These are phyloP conservation scores for Peltaster fructicola DNA, from an alignment of 2,329 filamentous ascomycete genomes.

Conservation along the genomic window DNA sequence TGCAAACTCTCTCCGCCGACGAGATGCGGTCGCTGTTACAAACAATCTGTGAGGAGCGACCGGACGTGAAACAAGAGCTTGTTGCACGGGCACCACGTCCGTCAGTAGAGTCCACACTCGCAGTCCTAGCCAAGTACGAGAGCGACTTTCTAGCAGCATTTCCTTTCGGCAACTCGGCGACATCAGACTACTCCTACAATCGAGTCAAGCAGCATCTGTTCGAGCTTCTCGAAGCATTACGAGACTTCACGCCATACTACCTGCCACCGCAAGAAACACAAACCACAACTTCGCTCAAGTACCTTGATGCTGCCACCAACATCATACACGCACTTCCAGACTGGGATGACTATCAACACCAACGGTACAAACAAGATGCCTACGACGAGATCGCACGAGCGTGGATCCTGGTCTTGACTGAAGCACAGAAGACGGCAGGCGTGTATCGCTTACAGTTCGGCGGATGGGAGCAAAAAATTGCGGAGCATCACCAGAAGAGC, in stretches of 20 bases:
- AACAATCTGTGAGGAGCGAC: slow-evolving; percentile 77
- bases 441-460: slow-evolving; percentile 79
- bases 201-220: slow-evolving; percentile 66
- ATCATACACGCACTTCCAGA: slow-evolving; percentile 78
- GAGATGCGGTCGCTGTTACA: slow-evolving; percentile 77
- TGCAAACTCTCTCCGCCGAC: slow-evolving; percentile 78
- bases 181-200: slow-evolving; percentile 88
- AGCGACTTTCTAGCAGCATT: slow-evolving; percentile 59
- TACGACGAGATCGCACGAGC: slow-evolving; percentile 93
- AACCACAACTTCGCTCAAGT: slow-evolving; percentile 65
- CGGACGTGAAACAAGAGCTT: slow-evolving; percentile 71
- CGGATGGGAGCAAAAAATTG: slow-evolving; percentile 77
- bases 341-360: slow-evolving; percentile 78
- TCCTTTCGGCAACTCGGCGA: slow-evolving; percentile 67
- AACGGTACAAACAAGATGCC: slow-evolving; percentile 82
- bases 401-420: slow-evolving; percentile 79
- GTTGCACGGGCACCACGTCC: slow-evolving; percentile 73
- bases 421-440: slow-evolving; percentile 77
- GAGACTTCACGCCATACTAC: slow-evolving; percentile 91
- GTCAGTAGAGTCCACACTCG: slow-evolving; percentile 60
- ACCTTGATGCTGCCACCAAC: slow-evolving; percentile 76
- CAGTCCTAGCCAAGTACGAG: slow-evolving; percentile 70
- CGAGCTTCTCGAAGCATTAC: slow-evolving; percentile 71
- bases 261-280: slow-evolving; percentile 81
- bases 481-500: slow-evolving; percentile 75